Percentiles rank a stretch among this genome's conserved stretches.
Evolutionary conservation across 257 asterid genomes (phyloP).

Genomic region (Rehmannia glutinosa): DNA sequence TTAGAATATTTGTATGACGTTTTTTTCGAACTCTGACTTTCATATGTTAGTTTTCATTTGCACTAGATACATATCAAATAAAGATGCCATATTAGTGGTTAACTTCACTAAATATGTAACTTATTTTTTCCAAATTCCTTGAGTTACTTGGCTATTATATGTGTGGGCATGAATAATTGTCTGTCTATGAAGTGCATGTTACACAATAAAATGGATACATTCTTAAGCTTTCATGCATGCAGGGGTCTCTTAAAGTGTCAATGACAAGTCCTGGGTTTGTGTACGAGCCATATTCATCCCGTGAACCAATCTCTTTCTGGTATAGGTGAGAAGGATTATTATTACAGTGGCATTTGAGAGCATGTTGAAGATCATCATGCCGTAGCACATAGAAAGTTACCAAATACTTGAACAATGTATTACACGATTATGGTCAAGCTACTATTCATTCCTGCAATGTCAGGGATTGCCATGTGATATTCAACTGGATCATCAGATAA

Average conservation of each 20-base stretch:
- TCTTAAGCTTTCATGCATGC: slow-evolving; percentile 26
- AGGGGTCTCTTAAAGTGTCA: slow-evolving; percentile 62
- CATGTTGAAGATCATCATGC: background rate
- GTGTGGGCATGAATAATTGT: background rate
- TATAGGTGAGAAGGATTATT: slow-evolving; percentile 46
- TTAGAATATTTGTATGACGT: background rate
- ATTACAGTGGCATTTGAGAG: background rate
- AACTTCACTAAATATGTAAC: too few relatives aligned
- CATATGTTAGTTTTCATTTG: too few relatives aligned
- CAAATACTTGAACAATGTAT: background rate
- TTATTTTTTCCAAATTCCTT: background rate
- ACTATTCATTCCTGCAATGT: background rate
- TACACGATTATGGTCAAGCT: background rate
- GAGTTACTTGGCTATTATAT: background rate
- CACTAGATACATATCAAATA: too few relatives aligned
- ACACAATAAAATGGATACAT: slow-evolving; percentile 4
- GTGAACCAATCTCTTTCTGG: slow-evolving; percentile 65
- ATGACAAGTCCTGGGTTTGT: slow-evolving; percentile 78
- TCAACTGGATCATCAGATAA: background rate
- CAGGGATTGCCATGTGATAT: background rate
- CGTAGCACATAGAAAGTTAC: background rate
- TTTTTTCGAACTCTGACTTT: background rate
- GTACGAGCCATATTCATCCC: slow-evolving; percentile 73
- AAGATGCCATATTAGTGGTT: too few relatives aligned
- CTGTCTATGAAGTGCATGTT: background rate